Percentiles rank a stretch among this genome's conserved stretches.
Evolutionary conservation across 225 moss, liverwort and hornwort genomes (phyloP).

Genomic region (Pseudoscleropodium purum): DNA sequence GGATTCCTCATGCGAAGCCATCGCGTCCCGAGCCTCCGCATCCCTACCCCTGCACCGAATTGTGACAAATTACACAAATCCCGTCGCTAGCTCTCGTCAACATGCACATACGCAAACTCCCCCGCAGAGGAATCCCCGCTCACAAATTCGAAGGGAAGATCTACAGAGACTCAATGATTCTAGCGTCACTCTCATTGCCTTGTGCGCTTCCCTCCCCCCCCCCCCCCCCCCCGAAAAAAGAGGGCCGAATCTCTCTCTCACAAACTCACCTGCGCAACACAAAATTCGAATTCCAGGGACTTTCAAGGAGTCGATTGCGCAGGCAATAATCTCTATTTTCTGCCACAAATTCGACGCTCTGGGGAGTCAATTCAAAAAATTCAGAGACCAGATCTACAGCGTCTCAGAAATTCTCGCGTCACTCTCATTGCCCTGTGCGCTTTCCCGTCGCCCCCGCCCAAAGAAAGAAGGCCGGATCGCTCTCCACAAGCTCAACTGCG

Average conservation of each 20-base stretch:
- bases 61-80: not conserved
- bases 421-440: not conserved
- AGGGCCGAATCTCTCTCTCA: not conserved
- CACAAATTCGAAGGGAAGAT: not conserved
- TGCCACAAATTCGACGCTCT: not conserved
- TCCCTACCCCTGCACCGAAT: not conserved
- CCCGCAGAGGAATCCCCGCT: not conserved
- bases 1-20: not conserved
- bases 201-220: not conserved
- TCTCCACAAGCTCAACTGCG: not conserved
- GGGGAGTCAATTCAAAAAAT: not conserved
- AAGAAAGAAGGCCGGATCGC: not conserved
- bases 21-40: not conserved
- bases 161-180: not conserved
- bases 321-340: not conserved
- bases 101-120: not conserved
- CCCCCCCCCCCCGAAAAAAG: too few relatives aligned
- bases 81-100: not conserved
- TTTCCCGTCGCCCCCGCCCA: not conserved
- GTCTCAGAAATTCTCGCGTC: not conserved
- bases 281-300: not conserved
- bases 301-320: not conserved
- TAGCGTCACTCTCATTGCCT: not conserved
- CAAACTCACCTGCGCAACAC: not conserved
- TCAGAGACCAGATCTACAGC: not conserved